A percentile compares a stretch with the other conserved stretches of the same genome.
Evolutionary conservation across 2,329 filamentous ascomycete species (phyloP).

Genomic region (Colletotrichum lentis): DNA sequence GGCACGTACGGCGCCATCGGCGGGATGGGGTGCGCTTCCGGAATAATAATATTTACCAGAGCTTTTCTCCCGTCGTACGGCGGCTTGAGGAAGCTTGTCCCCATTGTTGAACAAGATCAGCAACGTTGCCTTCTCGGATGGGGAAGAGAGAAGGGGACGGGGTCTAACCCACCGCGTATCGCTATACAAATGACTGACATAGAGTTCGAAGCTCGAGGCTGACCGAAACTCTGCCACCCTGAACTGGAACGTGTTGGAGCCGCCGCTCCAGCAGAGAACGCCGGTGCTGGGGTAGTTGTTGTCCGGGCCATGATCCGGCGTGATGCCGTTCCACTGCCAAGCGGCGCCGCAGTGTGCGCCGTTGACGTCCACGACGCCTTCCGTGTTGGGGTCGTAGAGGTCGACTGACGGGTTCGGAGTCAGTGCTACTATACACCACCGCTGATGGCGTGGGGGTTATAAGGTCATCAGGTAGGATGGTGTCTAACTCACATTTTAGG

Average conservation of each 20-base stretch:
- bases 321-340: constrained; percentile 43
- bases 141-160: background rate
- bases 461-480: too few relatives aligned
- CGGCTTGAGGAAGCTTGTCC: constrained; percentile 17
- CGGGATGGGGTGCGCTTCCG: constrained; percentile 17
- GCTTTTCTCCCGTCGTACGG: constrained; percentile 30
- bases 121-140: background rate
- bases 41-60: constrained; percentile 29
- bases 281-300: constrained; percentile 36
- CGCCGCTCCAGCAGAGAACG: constrained; percentile 31
- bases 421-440: background rate
- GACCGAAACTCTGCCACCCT: constrained; percentile 33
- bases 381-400: constrained; percentile 38
- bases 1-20: constrained; percentile 27
- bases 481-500: constrained; percentile 24
- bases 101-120: background rate
- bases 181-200: constrained; percentile 32
- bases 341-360: constrained; percentile 38
- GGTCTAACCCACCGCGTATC: constrained; percentile 31
- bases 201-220: constrained; percentile 34
- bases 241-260: constrained; percentile 33
- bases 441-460: background rate
- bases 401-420: constrained; percentile 26
- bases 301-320: constrained; percentile 43
- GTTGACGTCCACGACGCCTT: constrained; percentile 35